Evolutionary conservation across 257 asterid species (phyloP), one percentile per base, ranked within the genome.

Genomic region (Linderniella brevidens): DNA sequence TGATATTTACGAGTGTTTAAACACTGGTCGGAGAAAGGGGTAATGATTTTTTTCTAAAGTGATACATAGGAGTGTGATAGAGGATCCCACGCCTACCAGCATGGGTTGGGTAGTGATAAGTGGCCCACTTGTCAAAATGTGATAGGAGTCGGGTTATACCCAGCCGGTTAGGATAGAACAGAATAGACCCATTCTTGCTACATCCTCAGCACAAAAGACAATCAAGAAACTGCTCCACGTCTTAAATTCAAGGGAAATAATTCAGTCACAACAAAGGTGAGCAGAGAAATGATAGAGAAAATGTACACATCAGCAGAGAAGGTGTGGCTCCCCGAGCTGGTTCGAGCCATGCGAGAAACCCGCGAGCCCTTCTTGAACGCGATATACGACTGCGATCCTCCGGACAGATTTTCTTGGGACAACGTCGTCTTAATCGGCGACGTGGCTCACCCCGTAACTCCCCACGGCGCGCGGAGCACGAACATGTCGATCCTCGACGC

Each of bases 361-460:
- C 59, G 63, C 15, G 67, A 75, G 35, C 93, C 97, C 7, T 87
- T 87, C 74, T 57, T 83, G 52, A 87, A 87, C 35, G 79, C 74
- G 17, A 83, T 87, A 18, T 87, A 82, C 29, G 95, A 87, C 62
- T 59, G 70, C 50, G 86, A 83, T 13, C 93, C 93, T 54, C 37
- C 83, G 0, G 59, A 58, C 44, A 70, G 58, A 50, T 45, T 88
- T n/a, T 64, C 60, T 39, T 84, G 92, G 95, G 72, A 70, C 46
- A 74, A 68, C 9, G 90, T 80, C 17, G 90, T 67, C 19, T 66
- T 88, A 67, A 37, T 80, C 17, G 97, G 95, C 59, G 97, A 88
- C 49, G 92, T 92, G 13, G 95, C 97, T 56, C 97, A 88, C 40
- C 95, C 97, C 4, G 80, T 81, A 0, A 84, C 92, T 20, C 95